Percentiles rank a stretch among this genome's conserved stretches.
Evolutionary conservation across 2,329 filamentous ascomycete genomes (phyloP).

Genomic region (Karstenula rhodostoma): DNA sequence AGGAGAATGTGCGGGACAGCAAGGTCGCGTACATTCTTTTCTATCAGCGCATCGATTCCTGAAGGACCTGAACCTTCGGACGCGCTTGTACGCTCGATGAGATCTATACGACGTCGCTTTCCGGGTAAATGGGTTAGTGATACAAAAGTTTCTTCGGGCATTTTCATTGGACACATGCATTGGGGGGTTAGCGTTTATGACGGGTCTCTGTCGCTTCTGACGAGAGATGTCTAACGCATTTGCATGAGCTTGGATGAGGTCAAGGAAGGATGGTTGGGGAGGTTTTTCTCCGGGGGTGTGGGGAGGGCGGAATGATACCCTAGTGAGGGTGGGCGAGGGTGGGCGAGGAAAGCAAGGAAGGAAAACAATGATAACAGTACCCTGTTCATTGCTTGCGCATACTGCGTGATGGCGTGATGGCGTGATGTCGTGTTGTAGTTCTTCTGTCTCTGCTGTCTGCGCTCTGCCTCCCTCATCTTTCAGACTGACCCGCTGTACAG

Average conservation of each 20-base stretch:
- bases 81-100: constrained; percentile 6
- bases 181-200: constrained; percentile 8
- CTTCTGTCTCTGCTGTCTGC: too few relatives aligned
- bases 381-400: constrained; percentile 5
- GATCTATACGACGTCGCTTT: constrained; percentile 3
- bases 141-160: constrained; percentile 18
- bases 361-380: constrained; percentile 4
- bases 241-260: constrained; percentile 12
- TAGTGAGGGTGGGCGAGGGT: neutral
- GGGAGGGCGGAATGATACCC: constrained; percentile 7
- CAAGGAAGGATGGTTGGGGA: neutral
- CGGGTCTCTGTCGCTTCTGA: constrained; percentile 8
- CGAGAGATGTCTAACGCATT: constrained; percentile 2
- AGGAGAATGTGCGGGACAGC: constrained; percentile 78
- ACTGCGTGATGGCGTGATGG: neutral
- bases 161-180: constrained; percentile 10
- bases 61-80: neutral
- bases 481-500: constrained; percentile 3
- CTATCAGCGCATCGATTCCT: constrained; percentile 76
- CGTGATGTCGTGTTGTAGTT: neutral
- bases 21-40: constrained; percentile 97
- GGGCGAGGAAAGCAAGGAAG: neutral
- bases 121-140: constrained; percentile 6
- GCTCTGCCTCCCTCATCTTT: too few relatives aligned
- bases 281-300: neutral